These are phyloP conservation scores for Apiospora phragmitis DNA, from an alignment of 2,329 filamentous ascomycete species.

Conservation along the genomic window DNA sequence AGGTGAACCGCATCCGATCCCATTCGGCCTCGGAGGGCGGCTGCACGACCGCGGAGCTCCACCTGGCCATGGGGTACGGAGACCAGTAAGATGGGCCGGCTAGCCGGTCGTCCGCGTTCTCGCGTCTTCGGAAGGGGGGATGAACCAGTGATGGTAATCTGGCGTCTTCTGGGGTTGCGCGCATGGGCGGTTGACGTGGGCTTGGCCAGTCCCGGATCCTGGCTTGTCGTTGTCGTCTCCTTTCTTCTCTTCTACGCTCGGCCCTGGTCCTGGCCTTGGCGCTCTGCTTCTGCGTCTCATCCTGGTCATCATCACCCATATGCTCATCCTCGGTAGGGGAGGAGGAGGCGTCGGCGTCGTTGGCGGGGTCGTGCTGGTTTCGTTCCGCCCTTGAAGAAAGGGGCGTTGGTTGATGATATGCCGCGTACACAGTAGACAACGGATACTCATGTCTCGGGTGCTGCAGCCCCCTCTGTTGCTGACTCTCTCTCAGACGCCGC, in stretches of 20 bases:
- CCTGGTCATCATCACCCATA: not conserved
- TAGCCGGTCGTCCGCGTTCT: not conserved
- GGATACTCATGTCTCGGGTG: not conserved
- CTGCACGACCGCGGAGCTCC: too few species aligned
- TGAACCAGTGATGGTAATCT: not conserved
- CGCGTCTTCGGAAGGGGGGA: not conserved
- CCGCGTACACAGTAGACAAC: not conserved
- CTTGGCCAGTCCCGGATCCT: too few species aligned
- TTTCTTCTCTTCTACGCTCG: too few species aligned
- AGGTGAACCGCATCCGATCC: not conserved
- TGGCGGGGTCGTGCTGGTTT: too few species aligned
- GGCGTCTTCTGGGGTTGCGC: too few species aligned
- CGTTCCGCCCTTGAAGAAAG: too few species aligned
- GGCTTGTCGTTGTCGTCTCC: too few species aligned
- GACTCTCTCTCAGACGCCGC: not conserved
- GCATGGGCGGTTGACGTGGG: too few species aligned
- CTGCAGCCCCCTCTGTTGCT: not conserved
- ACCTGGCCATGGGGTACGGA: not conserved
- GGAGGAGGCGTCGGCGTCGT: not conserved
- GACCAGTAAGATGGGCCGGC: not conserved
- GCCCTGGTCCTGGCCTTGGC: too few species aligned
- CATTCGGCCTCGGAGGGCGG: not conserved
- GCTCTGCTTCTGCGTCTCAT: too few species aligned
- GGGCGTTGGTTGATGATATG: not conserved
- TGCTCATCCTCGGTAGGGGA: not conserved